phyloP scores from a whole-genome alignment of 192 early-diverging fungal species.

The Coemansia sp. region DNA sequence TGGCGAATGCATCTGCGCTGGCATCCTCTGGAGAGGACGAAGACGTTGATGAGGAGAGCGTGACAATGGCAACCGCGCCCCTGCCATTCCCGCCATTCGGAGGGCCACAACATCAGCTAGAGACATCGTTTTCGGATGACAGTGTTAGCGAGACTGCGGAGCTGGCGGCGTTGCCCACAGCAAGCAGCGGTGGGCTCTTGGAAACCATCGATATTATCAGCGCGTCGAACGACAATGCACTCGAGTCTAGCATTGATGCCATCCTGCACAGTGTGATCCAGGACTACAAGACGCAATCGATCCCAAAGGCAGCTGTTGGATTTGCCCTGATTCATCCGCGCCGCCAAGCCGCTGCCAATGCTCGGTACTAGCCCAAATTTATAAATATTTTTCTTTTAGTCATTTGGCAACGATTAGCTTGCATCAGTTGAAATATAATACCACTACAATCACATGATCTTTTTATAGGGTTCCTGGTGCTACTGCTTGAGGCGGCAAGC shows the following conservation, averaged over 20 bases:
- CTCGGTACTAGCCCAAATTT: not conserved
- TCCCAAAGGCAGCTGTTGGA: constrained; percentile 54
- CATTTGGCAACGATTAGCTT: not conserved
- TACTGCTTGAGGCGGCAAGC: constrained; percentile 5
- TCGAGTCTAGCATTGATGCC: constrained; percentile 54
- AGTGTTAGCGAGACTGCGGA: not conserved
- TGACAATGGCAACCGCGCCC: constrained; percentile 37
- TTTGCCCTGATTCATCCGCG: constrained; percentile 56
- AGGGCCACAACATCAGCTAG: constrained; percentile 28
- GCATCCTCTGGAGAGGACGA: not conserved
- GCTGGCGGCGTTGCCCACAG: not conserved
- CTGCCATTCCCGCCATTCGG: constrained; percentile 49
- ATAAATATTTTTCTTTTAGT: not conserved
- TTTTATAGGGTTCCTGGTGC: not conserved
- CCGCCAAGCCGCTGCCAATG: constrained; percentile 9
- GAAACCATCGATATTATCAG: constrained; percentile 43
- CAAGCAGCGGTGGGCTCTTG: constrained; percentile 8
- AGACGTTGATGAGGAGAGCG: constrained; percentile 12
- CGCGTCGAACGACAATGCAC: constrained; percentile 32
- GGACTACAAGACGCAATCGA: constrained; percentile 43
- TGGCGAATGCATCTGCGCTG: not conserved
- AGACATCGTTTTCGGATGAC: not conserved
- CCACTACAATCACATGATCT: not conserved
- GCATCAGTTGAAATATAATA: not conserved
- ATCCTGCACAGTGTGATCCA: constrained; percentile 52